These are phyloP conservation scores for Avena sativa DNA, from an alignment of 176 grass and related monocot genomes.

Conservation along the genomic window DNA sequence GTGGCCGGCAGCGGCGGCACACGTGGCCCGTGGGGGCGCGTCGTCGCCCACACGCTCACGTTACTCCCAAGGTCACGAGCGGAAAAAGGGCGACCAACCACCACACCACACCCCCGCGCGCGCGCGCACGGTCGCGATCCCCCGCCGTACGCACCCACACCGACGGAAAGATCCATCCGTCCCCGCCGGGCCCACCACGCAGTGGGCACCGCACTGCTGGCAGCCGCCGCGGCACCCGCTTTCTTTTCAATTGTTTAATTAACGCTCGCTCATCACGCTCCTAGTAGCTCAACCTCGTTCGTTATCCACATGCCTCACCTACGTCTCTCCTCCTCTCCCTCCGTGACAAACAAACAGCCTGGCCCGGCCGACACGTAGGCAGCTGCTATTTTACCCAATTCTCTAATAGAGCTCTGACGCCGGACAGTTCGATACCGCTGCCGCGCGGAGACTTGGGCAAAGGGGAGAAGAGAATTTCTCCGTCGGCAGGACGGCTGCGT, in stretches of 20 bases:
- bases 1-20: slow-evolving; percentile 58
- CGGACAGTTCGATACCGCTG: slow-evolving; percentile 13
- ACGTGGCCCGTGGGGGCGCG: slow-evolving; percentile 44
- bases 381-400: too few relatives aligned
- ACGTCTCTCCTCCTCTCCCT: background rate
- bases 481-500: slow-evolving; percentile 28
- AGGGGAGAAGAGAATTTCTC: background rate
- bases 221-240: background rate
- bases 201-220: slow-evolving; percentile 9
- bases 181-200: slow-evolving; percentile 19
- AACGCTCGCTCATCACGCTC: background rate
- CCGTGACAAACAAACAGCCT: slow-evolving; percentile 32
- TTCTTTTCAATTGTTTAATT: background rate
- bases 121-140: slow-evolving; percentile 11
- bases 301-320: slow-evolving; percentile 52
- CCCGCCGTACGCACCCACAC: slow-evolving; percentile 46
- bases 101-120: background rate
- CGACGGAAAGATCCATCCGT: slow-evolving; percentile 51
- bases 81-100: slow-evolving; percentile 32
- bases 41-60: slow-evolving; percentile 59
- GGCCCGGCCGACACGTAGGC: background rate
- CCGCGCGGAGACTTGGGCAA: slow-evolving; percentile 21
- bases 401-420: background rate
- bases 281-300: background rate
- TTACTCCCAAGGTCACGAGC: slow-evolving; percentile 57